phyloP scores from a whole-genome alignment of 345 rosid species.

The Eucalyptus marginata region DNA sequence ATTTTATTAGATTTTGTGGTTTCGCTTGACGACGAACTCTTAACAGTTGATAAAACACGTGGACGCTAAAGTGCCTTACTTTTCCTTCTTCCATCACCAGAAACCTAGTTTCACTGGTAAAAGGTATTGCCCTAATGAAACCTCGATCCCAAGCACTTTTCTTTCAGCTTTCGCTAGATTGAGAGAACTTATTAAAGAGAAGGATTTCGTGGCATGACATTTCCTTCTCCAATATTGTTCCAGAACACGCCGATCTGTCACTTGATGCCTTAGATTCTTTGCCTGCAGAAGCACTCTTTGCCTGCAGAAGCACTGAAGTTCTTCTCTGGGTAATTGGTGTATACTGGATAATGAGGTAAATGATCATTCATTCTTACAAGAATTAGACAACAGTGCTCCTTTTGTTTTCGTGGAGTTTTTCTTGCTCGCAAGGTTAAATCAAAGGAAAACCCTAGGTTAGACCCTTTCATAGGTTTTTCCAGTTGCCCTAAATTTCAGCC shows the following conservation, averaged over 20 bases:
- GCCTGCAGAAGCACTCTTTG: not conserved
- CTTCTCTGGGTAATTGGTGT: not conserved
- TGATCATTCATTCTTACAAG: not conserved
- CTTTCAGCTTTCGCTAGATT: not conserved
- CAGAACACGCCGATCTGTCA: not conserved
- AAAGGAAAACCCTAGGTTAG: not conserved
- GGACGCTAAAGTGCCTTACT: not conserved
- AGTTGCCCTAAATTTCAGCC: not conserved
- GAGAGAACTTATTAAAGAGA: not conserved
- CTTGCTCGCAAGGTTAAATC: not conserved
- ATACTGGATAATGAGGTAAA: not conserved
- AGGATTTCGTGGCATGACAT: not conserved
- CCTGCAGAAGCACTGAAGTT: not conserved
- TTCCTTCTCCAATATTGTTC: not conserved
- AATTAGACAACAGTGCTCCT: not conserved
- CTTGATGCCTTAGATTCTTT: not conserved
- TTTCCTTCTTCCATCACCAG: not conserved
- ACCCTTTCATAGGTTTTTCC: not conserved
- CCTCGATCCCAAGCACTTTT: not conserved
- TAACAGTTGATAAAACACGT: not conserved
- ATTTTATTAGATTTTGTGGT: not conserved
- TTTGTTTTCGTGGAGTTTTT: not conserved
- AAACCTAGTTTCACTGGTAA: not conserved
- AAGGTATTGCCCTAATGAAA: not conserved
- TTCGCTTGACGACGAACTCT: not conserved